phyloP scores from a whole-genome alignment of 371 early-diverging fungal species.

The Quaeritorhiza haematococci region DNA sequence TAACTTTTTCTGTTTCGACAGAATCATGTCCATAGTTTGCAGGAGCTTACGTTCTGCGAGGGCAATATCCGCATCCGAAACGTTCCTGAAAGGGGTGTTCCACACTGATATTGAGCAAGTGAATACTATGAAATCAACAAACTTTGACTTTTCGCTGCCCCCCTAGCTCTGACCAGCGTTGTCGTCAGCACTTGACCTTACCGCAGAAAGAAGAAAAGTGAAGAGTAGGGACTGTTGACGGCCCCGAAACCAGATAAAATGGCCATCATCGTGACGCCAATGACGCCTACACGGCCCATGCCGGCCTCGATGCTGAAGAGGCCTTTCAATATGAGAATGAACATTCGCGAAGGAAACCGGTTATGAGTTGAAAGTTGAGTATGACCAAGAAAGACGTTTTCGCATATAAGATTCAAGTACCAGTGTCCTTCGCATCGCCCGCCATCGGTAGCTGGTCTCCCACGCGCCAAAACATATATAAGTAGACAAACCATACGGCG shows the following conservation, averaged over 20 bases:
- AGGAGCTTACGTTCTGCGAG: slow-evolving; percentile 55
- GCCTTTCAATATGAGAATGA: no score
- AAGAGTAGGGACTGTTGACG: slow-evolving; percentile 78
- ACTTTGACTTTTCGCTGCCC: no score
- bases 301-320: slow-evolving; percentile 57
- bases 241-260: slow-evolving; percentile 92
- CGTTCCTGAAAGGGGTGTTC: slow-evolving; percentile 31
- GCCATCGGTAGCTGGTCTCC: slow-evolving; percentile 55
- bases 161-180: no score
- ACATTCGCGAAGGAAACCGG: no score
- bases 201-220: slow-evolving; percentile 63
- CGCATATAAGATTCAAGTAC: neutral
- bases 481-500: slow-evolving; percentile 52
- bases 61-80: slow-evolving; percentile 48
- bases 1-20: slow-evolving; percentile 57
- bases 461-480: slow-evolving; percentile 67
- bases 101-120: slow-evolving; percentile 1
- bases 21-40: slow-evolving; percentile 55
- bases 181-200: no score
- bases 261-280: slow-evolving; percentile 90
- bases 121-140: no score
- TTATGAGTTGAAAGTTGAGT: no score
- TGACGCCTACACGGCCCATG: slow-evolving; percentile 74
- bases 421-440: neutral
- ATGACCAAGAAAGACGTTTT: slow-evolving; percentile 1